Percentiles rank a stretch among this genome's conserved stretches.
phyloP scores from a whole-genome alignment of 139 green algal species.

The Asterochloris sp. region DNA sequence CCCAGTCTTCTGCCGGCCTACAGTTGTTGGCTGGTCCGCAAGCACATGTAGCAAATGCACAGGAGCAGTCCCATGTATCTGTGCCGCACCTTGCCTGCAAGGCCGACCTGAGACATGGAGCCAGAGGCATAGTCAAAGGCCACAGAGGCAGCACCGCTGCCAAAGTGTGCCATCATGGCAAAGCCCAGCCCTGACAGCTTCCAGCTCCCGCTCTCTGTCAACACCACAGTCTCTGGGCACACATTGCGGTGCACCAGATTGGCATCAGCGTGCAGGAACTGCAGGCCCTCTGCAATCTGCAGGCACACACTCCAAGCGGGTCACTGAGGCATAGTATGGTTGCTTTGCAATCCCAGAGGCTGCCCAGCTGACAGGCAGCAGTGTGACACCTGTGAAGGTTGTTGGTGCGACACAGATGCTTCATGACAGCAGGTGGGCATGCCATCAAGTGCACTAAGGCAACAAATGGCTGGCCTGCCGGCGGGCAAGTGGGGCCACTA shows the following conservation, averaged over 20 bases:
- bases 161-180: slow-evolving; percentile 21
- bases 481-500: too few species aligned
- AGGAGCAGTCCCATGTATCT: not conserved
- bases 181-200: slow-evolving; percentile 72
- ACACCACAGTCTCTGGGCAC: slow-evolving; percentile 35
- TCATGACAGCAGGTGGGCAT: too few species aligned
- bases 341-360: too few species aligned
- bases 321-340: too few species aligned
- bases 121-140: slow-evolving; percentile 20
- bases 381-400: too few species aligned
- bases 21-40: too few species aligned
- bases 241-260: slow-evolving; percentile 71
- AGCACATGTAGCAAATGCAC: too few species aligned
- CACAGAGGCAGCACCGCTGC: slow-evolving; percentile 2
- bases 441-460: too few species aligned
- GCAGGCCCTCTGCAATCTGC: slow-evolving; percentile 64
- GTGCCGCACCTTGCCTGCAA: slow-evolving; percentile 19
- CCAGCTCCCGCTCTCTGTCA: slow-evolving; percentile 58
- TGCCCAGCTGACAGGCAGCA: too few species aligned
- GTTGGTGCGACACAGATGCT: too few species aligned
- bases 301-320: not conserved
- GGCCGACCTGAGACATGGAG: not conserved
- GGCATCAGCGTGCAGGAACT: slow-evolving; percentile 78
- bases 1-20: too few species aligned
- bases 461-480: too few species aligned